These are phyloP conservation scores for Lanzia echinophila DNA, from an alignment of 2,329 filamentous ascomycete species.

Conservation along the genomic window DNA sequence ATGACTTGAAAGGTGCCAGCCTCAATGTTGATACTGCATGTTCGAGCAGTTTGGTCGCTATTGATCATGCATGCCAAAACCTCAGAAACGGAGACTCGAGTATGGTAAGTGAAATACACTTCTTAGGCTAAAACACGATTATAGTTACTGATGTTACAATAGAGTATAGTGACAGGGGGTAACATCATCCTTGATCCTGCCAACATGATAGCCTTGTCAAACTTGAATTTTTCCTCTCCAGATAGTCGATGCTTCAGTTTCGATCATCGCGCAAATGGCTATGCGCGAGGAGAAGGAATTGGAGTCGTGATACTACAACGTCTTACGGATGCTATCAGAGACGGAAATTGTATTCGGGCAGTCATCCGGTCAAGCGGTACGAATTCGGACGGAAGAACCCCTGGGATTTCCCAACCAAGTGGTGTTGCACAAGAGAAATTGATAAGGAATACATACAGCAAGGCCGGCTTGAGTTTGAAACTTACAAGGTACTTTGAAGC, in stretches of 20 bases:
- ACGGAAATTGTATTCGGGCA: neutral
- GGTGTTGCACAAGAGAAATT: slow-evolving; percentile 36
- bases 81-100: slow-evolving; percentile 39
- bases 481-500: slow-evolving; percentile 40
- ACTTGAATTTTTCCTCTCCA: slow-evolving; percentile 8
- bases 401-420: slow-evolving; percentile 50
- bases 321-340: slow-evolving; percentile 46
- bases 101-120: slow-evolving; percentile 36
- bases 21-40: slow-evolving; percentile 41
- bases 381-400: slow-evolving; percentile 44
- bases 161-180: no score
- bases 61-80: slow-evolving; percentile 23
- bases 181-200: no score
- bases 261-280: slow-evolving; percentile 52
- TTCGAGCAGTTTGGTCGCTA: slow-evolving; percentile 35
- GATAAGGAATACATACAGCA: slow-evolving; percentile 39
- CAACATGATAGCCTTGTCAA: no score
- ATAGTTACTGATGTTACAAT: no score
- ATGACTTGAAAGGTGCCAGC: slow-evolving; percentile 34
- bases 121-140: no score
- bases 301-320: slow-evolving; percentile 52
- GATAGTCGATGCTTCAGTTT: slow-evolving; percentile 40
- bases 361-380: slow-evolving; percentile 22
- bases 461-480: slow-evolving; percentile 35
- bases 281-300: slow-evolving; percentile 56